Evolutionary conservation across 2,329 filamentous ascomycete genomes (phyloP).

Genomic region (Pseudogymnoascus sp.): DNA sequence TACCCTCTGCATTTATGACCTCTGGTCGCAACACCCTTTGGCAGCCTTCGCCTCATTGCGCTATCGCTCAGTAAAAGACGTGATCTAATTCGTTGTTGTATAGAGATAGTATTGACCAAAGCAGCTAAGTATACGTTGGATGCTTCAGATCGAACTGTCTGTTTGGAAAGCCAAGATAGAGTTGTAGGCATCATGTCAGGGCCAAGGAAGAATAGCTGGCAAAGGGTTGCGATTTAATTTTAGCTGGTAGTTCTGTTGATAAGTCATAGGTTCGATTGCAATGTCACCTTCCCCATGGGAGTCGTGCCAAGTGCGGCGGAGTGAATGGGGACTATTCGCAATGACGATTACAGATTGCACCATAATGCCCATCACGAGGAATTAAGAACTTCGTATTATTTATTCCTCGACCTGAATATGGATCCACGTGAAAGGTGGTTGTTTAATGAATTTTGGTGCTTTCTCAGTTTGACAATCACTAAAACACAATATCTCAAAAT

Average conservation of each 20-base stretch:
- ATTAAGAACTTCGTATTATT: neutral
- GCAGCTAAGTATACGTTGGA: neutral
- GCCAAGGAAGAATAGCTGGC: neutral
- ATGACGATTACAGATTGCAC: neutral
- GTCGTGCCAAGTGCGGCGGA: neutral
- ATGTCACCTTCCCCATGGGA: neutral
- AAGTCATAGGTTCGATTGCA: neutral
- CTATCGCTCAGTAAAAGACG: conserved; percentile 3
- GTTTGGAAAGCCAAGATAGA: neutral
- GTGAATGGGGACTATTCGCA: neutral
- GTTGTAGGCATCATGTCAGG: neutral
- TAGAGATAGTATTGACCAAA: neutral
- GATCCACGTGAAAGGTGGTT: neutral
- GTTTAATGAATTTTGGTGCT: neutral
- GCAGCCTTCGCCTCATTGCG: neutral
- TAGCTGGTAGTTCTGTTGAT: neutral
- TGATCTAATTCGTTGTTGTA: neutral
- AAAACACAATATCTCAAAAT: neutral
- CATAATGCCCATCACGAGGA: neutral
- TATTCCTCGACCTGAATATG: neutral
- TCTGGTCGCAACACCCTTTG: neutral
- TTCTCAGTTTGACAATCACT: neutral
- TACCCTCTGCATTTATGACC: neutral
- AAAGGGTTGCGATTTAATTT: neutral
- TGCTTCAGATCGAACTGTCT: neutral